Evolutionary conservation across 805 yeast species (phyloP), one percentile per base, ranked within the genome.

Genomic region (Candida insectorum): DNA sequence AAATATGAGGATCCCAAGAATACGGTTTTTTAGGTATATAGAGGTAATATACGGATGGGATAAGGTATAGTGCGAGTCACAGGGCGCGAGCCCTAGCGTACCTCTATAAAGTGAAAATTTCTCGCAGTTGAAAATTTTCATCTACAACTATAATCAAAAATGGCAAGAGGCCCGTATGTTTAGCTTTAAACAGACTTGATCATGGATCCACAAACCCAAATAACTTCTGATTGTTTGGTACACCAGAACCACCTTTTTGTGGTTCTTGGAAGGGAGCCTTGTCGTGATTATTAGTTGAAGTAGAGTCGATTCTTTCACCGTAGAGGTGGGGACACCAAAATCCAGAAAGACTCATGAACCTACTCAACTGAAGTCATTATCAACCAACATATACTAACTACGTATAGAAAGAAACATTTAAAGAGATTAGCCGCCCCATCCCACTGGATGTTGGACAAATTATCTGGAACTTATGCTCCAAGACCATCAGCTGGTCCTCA

Each of bases 371-470:
- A n/a, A n/a, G n/a, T n/a, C n/a, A n/a, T n/a, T n/a, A n/a, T n/a
- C n/a, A n/a, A n/a, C n/a, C n/a, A n/a, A n/a, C n/a, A n/a, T 15
- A 11, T 33, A 37, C 40, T 33, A 37, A 32, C 33, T 22, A 12
- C 19, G 14, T 10, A 13, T 66, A 85, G 89, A 84, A 87, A 88
- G 89, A 89, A 91, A 82, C 97, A 91, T 73, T 83, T 89, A 73
- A 89, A 91, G 83, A 88, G 97, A 84, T 84, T 91, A 75, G 96
- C 97, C 72, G 98, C 98, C 72, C 99, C 99, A 81, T 84, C 89
- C 79, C 98, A 93, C 84, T 93, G 98, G 98, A 85, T 93, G 94
- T 86, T 93, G 79, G 98, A 94, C 94, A 93, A 93, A 79, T 80
- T 93, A 77, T 85, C 97, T 67, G 99, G 99, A 71, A 79, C 86